A percentile compares a stretch with the other conserved stretches of the same genome.
These are phyloP conservation scores for Kwoniella shandongensis DNA, from an alignment of 768 basidiomycete species.

Conservation along the genomic window DNA sequence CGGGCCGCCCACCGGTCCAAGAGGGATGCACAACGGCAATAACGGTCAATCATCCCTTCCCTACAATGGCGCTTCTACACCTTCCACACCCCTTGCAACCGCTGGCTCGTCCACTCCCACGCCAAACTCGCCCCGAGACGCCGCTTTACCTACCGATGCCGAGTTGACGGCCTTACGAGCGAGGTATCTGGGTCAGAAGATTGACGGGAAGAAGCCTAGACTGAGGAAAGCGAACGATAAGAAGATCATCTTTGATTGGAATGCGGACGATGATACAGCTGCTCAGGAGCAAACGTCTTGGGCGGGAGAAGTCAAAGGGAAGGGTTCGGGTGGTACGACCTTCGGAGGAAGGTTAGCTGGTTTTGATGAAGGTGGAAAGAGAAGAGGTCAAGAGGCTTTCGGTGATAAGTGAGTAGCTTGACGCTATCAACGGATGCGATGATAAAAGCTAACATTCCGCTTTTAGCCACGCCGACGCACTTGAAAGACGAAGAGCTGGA, in stretches of 20 bases:
- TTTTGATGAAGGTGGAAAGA: constrained; percentile 42
- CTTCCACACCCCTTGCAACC: constrained; percentile 20
- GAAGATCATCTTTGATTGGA: constrained; percentile 99
- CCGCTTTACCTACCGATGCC: constrained; percentile 59
- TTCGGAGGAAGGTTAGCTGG: constrained; percentile 52
- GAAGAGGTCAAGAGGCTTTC: constrained; percentile 23
- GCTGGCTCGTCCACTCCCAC: constrained; percentile 53
- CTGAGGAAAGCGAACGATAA: constrained; percentile 73
- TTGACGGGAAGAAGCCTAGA: constrained; percentile 34
- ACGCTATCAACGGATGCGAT: background rate
- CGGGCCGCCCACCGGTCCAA: constrained; percentile 57
- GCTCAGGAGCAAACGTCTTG: constrained; percentile 48
- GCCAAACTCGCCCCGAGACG: constrained; percentile 32
- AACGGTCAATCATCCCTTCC: constrained; percentile 7
- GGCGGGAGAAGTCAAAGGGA: constrained; percentile 28
- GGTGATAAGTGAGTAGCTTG: constrained; percentile 18
- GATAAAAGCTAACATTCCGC: background rate
- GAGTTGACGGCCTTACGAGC: constrained; percentile 83
- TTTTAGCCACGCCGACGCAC: constrained; percentile 69
- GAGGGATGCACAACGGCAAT: constrained; percentile 22
- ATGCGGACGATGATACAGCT: constrained; percentile 91
- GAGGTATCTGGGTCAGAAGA: constrained; percentile 73
- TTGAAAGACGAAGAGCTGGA: constrained; percentile 77
- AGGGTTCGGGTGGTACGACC: constrained; percentile 45
- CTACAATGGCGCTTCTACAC: constrained; percentile 18